Evolutionary conservation across 139 green algal genomes (phyloP).

Genomic region (Pleodorina starrii): DNA sequence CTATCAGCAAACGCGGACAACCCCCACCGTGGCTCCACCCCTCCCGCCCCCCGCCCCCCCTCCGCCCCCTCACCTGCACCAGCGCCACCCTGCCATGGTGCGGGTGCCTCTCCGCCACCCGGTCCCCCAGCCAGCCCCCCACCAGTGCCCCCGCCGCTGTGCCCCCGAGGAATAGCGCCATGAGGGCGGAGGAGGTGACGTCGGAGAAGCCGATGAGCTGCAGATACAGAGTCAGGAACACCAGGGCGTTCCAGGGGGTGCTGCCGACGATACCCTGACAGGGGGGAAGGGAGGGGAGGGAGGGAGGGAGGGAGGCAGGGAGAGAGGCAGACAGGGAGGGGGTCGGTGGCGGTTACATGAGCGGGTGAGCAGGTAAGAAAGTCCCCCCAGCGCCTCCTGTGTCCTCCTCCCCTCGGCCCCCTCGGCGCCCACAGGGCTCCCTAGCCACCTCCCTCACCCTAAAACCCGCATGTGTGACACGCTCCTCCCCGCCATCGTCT

Average conservation of each 20-base stretch:
- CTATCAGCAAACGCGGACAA: too few relatives aligned
- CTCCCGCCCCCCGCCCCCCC: background rate
- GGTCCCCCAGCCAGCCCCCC: constrained; percentile 62
- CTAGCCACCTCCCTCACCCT: too few relatives aligned
- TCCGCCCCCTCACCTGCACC: constrained; percentile 58
- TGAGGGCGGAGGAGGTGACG: constrained; percentile 60
- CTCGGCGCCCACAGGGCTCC: too few relatives aligned
- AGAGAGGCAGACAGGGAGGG: background rate
- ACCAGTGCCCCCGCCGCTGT: constrained; percentile 63
- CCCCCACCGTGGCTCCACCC: background rate
- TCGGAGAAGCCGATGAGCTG: constrained; percentile 90
- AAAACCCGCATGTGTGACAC: too few relatives aligned
- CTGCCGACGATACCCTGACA: constrained; percentile 89
- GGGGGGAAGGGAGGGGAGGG: constrained; percentile 22
- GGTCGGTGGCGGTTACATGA: background rate
- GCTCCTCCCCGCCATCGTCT: too few relatives aligned
- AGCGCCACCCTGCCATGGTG: constrained; percentile 61
- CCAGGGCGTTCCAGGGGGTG: constrained; percentile 87
- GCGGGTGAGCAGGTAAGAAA: too few relatives aligned
- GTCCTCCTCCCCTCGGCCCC: too few relatives aligned
- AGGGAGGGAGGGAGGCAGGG: background rate
- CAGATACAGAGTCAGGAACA: constrained; percentile 84
- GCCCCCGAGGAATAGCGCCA: constrained; percentile 69
- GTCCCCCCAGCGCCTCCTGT: too few relatives aligned
- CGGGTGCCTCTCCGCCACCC: constrained; percentile 48